Conservation (phyloP, 2,329 filamentous ascomycete genomes). For the Neonectria ditissima region DNA sequence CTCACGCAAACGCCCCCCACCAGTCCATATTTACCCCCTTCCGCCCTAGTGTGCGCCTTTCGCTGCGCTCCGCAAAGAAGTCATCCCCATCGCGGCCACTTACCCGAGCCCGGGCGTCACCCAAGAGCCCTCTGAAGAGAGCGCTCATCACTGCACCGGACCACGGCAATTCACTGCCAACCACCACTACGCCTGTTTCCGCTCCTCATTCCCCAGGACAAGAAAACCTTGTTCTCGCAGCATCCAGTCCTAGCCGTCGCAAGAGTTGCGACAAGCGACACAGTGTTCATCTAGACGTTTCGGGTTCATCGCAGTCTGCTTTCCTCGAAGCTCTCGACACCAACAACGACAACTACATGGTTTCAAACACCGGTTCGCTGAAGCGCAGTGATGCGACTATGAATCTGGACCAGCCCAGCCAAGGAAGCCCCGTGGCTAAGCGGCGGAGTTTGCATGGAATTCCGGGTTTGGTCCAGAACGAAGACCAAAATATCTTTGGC, state of each 20-base stretch:
- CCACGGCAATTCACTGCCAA: constrained; percentile 73
- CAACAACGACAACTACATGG: constrained; percentile 49
- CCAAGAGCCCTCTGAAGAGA: constrained; percentile 85
- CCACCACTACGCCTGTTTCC: constrained; percentile 53
- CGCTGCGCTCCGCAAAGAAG: constrained; percentile 70
- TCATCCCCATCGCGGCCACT: constrained; percentile 64
- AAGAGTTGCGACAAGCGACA: constrained; percentile 62
- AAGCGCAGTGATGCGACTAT: constrained; percentile 93
- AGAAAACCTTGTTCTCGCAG: constrained; percentile 56
- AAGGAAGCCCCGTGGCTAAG: constrained; percentile 90
- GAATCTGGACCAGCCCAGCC: constrained; percentile 82
- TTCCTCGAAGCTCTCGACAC: constrained; percentile 65
- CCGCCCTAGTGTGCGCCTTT: constrained; percentile 74
- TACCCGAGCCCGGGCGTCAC: constrained; percentile 75
- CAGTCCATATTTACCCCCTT: constrained; percentile 72
- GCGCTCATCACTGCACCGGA: constrained; percentile 78
- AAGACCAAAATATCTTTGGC: constrained; percentile 82
- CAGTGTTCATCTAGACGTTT: constrained; percentile 68
- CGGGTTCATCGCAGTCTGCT: constrained; percentile 63
- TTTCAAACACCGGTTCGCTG: constrained; percentile 76
- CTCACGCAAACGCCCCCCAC: constrained; percentile 47
- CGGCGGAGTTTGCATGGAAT: constrained; percentile 86
- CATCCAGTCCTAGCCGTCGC: constrained; percentile 48
- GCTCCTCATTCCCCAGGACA: constrained; percentile 56
- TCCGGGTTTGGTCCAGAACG: constrained; percentile 67